A percentile compares a stretch with the other conserved stretches of the same genome.
Evolutionary conservation across 148 eudicot species (phyloP).

Genomic region (Diospyros kaki): DNA sequence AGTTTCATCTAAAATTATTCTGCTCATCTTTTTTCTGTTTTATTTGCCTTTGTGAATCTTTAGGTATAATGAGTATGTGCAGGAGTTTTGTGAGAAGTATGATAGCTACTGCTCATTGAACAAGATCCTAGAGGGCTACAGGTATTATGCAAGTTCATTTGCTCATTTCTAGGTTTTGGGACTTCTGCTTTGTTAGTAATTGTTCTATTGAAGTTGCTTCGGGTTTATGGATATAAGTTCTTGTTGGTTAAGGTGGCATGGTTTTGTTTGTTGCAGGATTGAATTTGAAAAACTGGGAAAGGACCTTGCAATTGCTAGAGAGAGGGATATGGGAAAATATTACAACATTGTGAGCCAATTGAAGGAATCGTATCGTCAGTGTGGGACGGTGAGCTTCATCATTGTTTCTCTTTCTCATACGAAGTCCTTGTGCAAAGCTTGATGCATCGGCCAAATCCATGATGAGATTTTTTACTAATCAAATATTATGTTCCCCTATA

Average conservation of each 20-base stretch:
- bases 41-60: conserved; percentile 13
- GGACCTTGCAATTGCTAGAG: conserved; percentile 78
- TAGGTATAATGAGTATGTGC: conserved; percentile 79
- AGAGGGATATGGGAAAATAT: conserved; percentile 62
- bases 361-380: conserved; percentile 68
- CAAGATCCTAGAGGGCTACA: conserved; percentile 67
- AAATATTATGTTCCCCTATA: neutral
- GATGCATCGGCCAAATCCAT: neutral
- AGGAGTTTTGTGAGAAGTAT: conserved; percentile 86
- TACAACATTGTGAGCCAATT: conserved; percentile 50
- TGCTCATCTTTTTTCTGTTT: conserved; percentile 1
- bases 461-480: neutral
- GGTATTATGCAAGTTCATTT: conserved; percentile 31
- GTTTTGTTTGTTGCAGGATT: conserved; percentile 38
- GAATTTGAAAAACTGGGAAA: conserved; percentile 62
- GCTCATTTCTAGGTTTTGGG: conserved; percentile 1
- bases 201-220: neutral
- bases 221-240: conserved; percentile 1
- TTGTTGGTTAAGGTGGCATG: conserved; percentile 6
- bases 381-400: conserved; percentile 62
- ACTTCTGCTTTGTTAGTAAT: neutral
- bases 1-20: neutral
- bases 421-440: neutral
- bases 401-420: conserved; percentile 13
- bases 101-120: conserved; percentile 66